A percentile compares a stretch with the other conserved stretches of the same genome.
Evolutionary conservation across 2,329 filamentous ascomycete species (phyloP).

Genomic region (Exophiala calicioides): DNA sequence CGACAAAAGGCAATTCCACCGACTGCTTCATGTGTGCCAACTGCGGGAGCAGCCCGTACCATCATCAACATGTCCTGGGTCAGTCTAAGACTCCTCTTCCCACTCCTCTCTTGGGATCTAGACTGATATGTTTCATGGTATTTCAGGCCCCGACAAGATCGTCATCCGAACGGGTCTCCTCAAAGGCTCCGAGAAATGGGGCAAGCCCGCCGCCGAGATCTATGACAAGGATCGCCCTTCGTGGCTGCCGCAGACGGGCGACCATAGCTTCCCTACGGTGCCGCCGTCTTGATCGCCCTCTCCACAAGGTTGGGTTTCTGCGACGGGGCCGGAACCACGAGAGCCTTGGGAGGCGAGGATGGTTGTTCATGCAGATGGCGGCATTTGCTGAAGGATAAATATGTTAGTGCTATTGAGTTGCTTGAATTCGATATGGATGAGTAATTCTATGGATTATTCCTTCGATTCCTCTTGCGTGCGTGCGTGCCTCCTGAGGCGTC

Average conservation of each 20-base stretch:
- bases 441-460: too few relatives aligned
- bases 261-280: conserved; percentile 20
- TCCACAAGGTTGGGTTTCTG: conserved; percentile 29
- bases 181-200: conserved; percentile 49
- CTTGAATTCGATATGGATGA: too few relatives aligned
- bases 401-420: too few relatives aligned
- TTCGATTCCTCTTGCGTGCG: too few relatives aligned
- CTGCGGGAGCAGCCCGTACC: conserved; percentile 58
- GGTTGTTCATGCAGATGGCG: too few relatives aligned
- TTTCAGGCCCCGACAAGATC: conserved; percentile 48
- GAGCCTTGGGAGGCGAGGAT: too few relatives aligned
- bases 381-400: too few relatives aligned
- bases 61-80: conserved; percentile 56
- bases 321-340: too few relatives aligned
- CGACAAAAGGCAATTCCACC: conserved; percentile 50
- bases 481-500: too few relatives aligned
- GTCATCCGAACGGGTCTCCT: conserved; percentile 55
- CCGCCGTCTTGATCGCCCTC: conserved; percentile 20
- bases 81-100: conserved; percentile 2
- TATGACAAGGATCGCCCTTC: conserved; percentile 54
- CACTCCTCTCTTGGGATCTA: neutral
- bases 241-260: conserved; percentile 49
- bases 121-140: too few relatives aligned
- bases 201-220: conserved; percentile 54
- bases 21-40: conserved; percentile 61